Percentiles rank a stretch among this genome's conserved stretches.
These are phyloP conservation scores for Chytriomyces confervae DNA, from an alignment of 192 early-diverging fungal genomes.

Conservation along the genomic window DNA sequence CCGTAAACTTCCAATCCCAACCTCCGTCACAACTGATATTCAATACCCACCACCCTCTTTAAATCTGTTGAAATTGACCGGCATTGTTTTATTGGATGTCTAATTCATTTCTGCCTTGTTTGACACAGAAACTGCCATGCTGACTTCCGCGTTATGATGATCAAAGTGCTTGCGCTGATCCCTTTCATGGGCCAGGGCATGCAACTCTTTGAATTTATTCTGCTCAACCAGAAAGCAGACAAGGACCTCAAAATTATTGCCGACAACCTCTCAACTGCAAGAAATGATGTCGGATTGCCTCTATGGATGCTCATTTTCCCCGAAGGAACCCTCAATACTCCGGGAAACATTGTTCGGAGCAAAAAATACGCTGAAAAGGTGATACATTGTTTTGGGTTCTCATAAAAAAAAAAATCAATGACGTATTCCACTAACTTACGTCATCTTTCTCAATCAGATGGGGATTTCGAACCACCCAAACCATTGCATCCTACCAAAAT, in stretches of 20 bases:
- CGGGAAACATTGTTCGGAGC: slow-evolving; percentile 71
- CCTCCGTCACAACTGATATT: too few species aligned
- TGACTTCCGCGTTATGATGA: slow-evolving; percentile 88
- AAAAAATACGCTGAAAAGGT: slow-evolving; percentile 71
- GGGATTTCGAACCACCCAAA: slow-evolving; percentile 49
- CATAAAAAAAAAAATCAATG: neutral
- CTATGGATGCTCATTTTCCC: slow-evolving; percentile 95
- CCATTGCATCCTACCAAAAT: slow-evolving; percentile 82
- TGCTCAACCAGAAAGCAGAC: slow-evolving; percentile 83
- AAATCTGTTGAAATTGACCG: neutral
- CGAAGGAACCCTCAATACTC: slow-evolving; percentile 91
- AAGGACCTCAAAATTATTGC: slow-evolving; percentile 66
- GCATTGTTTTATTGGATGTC: slow-evolving; percentile 55
- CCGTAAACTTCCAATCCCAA: too few species aligned
- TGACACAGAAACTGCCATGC: slow-evolving; percentile 76
- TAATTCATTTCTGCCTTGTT: too few species aligned
- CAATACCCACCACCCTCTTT: too few species aligned
- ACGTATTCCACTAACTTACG: too few species aligned
- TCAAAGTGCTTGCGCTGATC: slow-evolving; percentile 76
- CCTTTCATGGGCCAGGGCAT: slow-evolving; percentile 88
- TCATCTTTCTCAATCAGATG: slow-evolving; percentile 16
- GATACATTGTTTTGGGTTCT: neutral
- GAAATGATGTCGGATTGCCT: slow-evolving; percentile 52
- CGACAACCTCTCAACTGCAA: neutral
- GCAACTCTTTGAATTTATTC: slow-evolving; percentile 91